Percentiles rank a stretch among this genome's conserved stretches.
These are phyloP conservation scores for Anisogramma anomala DNA, from an alignment of 2,329 filamentous ascomycete species.

Conservation along the genomic window DNA sequence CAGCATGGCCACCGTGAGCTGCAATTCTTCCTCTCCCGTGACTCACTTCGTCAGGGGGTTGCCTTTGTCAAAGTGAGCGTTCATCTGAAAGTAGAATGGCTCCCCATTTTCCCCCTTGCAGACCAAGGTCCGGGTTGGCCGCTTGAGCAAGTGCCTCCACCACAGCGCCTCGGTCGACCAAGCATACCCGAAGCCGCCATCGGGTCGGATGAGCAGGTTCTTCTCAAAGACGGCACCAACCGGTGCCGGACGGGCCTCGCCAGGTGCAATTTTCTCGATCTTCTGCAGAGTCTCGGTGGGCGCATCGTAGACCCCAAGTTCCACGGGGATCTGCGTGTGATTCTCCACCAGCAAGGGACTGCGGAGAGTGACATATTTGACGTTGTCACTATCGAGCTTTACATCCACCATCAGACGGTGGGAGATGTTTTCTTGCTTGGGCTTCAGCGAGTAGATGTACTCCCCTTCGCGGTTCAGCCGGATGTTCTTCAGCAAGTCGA, in stretches of 20 bases:
- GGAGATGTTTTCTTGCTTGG: constrained; percentile 71
- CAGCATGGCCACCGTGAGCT: constrained; percentile 17
- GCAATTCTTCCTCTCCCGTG: background rate
- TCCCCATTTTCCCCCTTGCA: constrained; percentile 80
- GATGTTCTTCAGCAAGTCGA: constrained; percentile 80
- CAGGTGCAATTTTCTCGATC: constrained; percentile 93
- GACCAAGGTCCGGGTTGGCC: constrained; percentile 74
- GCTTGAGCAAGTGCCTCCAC: constrained; percentile 83
- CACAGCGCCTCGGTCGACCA: constrained; percentile 86
- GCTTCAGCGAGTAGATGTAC: constrained; percentile 75
- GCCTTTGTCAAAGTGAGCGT: constrained; percentile 71
- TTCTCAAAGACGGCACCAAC: constrained; percentile 89
- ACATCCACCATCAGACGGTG: constrained; percentile 91
- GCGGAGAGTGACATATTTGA: constrained; percentile 94
- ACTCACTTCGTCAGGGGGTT: constrained; percentile 66
- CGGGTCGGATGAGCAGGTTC: constrained; percentile 74
- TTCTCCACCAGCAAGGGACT: constrained; percentile 91
- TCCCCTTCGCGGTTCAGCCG: constrained; percentile 92
- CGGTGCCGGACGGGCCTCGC: constrained; percentile 78
- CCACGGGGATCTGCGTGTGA: constrained; percentile 89
- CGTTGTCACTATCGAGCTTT: constrained; percentile 80
- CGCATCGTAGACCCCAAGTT: constrained; percentile 80
- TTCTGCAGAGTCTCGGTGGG: constrained; percentile 84
- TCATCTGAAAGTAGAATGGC: constrained; percentile 94
- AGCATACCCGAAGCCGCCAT: constrained; percentile 90